Evolutionary conservation across 441 rosid species (phyloP).

Genomic region (Pelargonium exstipulatum): DNA sequence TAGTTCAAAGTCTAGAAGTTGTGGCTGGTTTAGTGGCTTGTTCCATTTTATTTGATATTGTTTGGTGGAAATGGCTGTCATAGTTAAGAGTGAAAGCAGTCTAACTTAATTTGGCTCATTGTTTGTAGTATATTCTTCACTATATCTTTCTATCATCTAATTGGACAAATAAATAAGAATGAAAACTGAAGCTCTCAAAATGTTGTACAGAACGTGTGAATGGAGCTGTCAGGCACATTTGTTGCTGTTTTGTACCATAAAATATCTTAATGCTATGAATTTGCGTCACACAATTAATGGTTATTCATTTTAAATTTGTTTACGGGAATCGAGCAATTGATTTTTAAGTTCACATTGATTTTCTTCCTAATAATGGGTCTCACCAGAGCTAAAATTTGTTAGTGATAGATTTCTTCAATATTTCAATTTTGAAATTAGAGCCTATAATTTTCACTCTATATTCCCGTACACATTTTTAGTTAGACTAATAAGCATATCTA

Average conservation of each 20-base stretch:
- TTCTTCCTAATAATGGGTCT: not conserved
- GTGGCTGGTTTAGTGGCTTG: not conserved
- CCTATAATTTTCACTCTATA: not conserved
- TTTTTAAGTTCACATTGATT: not conserved
- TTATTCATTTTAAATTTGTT: conserved; percentile 1
- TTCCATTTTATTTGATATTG: not conserved
- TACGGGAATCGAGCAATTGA: not conserved
- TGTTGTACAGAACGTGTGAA: not conserved
- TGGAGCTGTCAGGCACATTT: not conserved
- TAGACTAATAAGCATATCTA: conserved; percentile 5
- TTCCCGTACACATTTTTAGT: too few species aligned
- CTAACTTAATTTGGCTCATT: not conserved
- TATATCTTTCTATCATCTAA: not conserved
- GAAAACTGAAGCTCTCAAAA: not conserved
- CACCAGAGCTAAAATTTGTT: not conserved
- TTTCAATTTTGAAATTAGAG: not conserved
- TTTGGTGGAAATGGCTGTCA: not conserved
- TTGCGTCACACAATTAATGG: not conserved
- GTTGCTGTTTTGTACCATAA: not conserved
- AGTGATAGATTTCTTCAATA: not conserved
- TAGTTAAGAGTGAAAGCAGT: not conserved
- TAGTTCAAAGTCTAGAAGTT: not conserved
- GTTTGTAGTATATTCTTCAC: not conserved
- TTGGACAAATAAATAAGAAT: not conserved
- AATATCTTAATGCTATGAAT: conserved; percentile 3